phyloP scores from a whole-genome alignment of 352 stramenopile species.

The Chrysophaeum taylorii region DNA sequence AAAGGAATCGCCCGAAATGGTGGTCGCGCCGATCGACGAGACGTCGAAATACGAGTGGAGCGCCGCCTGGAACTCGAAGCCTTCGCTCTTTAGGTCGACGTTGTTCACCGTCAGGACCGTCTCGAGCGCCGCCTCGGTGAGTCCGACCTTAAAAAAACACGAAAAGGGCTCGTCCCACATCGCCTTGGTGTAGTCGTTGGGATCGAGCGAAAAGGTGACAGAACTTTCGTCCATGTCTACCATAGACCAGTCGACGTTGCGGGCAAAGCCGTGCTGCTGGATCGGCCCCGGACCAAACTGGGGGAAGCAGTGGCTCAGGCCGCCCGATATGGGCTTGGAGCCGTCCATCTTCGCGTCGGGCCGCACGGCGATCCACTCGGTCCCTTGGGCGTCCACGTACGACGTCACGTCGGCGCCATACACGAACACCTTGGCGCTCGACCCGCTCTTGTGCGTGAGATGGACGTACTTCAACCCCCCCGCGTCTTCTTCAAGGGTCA shows the following conservation, averaged over 20 bases:
- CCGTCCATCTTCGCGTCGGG: slow-evolving; percentile 63
- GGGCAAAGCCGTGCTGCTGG: slow-evolving; percentile 57
- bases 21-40: slow-evolving; percentile 46
- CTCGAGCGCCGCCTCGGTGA: slow-evolving; percentile 47
- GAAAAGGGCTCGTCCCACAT: slow-evolving; percentile 63
- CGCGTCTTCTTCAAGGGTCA: no score
- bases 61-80: slow-evolving; percentile 57
- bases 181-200: slow-evolving; percentile 53
- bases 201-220: slow-evolving; percentile 46
- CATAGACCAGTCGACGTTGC: slow-evolving; percentile 55
- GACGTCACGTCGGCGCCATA: slow-evolving; percentile 48
- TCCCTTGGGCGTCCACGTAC: slow-evolving; percentile 41
- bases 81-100: slow-evolving; percentile 40
- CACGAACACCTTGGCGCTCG: slow-evolving; percentile 46
- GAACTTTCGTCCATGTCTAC: slow-evolving; percentile 40
- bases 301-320: slow-evolving; percentile 56
- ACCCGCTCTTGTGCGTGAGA: no score
- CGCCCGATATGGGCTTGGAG: slow-evolving; percentile 55
- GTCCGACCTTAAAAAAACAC: slow-evolving; percentile 45
- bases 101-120: slow-evolving; percentile 57
- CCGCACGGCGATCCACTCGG: slow-evolving; percentile 56
- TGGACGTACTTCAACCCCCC: no score
- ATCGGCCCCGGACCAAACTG: slow-evolving; percentile 56
- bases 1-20: slow-evolving; percentile 54
- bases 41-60: slow-evolving; percentile 61